Percentiles rank a stretch among this genome's conserved stretches.
Conservation (phyloP, 164 flowering plant species). For the Brasenia schreberi region DNA sequence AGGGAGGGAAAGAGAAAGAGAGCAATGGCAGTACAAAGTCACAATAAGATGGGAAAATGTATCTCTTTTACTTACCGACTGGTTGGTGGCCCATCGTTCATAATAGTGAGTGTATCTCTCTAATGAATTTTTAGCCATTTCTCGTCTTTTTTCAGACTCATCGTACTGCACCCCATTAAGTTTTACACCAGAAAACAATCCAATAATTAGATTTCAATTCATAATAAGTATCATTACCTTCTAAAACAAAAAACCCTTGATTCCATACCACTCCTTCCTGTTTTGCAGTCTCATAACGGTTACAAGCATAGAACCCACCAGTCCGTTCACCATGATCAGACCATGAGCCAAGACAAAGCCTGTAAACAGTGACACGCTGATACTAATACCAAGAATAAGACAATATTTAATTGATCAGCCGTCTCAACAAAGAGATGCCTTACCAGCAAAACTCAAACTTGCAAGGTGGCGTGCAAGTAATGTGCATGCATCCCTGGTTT, state of each 20-base stretch:
- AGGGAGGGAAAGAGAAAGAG: neutral
- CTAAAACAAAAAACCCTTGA: neutral
- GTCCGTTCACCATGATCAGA: slow-evolving; percentile 96
- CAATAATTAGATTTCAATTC: neutral
- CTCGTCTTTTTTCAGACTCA: slow-evolving; percentile 62
- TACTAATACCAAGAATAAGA: neutral
- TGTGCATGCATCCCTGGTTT: slow-evolving; percentile 84
- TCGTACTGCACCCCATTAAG: slow-evolving; percentile 6
- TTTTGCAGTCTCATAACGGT: slow-evolving; percentile 94
- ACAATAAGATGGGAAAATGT: neutral
- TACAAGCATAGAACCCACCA: slow-evolving; percentile 98
- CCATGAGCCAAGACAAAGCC: slow-evolving; percentile 99
- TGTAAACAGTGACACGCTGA: slow-evolving; percentile 12
- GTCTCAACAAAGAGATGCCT: neutral
- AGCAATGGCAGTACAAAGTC: slow-evolving; percentile 5
- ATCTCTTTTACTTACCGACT: slow-evolving; percentile 28
- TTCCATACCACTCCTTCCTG: slow-evolving; percentile 78
- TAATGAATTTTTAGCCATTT: slow-evolving; percentile 80
- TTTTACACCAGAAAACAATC: neutral
- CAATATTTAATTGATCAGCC: too few relatives aligned
- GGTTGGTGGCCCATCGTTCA: slow-evolving; percentile 92
- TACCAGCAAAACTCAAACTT: slow-evolving; percentile 74
- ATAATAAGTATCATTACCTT: too few relatives aligned
- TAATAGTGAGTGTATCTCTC: slow-evolving; percentile 89
- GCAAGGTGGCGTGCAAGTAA: slow-evolving; percentile 74